Percentiles rank a stretch among this genome's conserved stretches.
Conservation (phyloP, 2,329 filamentous ascomycete species). For the Orbilia ellipsospora region DNA sequence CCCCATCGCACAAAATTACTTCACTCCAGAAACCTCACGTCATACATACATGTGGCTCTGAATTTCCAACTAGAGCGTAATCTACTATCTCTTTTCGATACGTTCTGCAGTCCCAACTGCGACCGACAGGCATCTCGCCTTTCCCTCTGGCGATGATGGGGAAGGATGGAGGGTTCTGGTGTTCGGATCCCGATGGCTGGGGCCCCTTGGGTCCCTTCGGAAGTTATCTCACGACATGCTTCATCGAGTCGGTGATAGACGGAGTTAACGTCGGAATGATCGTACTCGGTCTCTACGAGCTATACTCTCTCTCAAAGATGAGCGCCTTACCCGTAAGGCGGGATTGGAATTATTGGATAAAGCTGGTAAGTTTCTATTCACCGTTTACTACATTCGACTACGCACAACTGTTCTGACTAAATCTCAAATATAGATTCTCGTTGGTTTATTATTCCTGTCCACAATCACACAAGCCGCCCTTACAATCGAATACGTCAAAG, state of each 20-base stretch:
- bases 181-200: slow-evolving; percentile 72
- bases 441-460: slow-evolving; percentile 69
- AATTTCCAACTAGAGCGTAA: neutral
- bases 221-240: slow-evolving; percentile 97
- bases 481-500: slow-evolving; percentile 76
- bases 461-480: slow-evolving; percentile 75
- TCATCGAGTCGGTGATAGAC: slow-evolving; percentile 90
- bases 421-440: slow-evolving; percentile 43
- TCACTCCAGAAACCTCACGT: neutral
- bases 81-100: slow-evolving; percentile 9
- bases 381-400: neutral
- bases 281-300: slow-evolving; percentile 77
- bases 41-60: slow-evolving; percentile 13
- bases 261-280: slow-evolving; percentile 82
- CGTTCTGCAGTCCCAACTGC: slow-evolving; percentile 10
- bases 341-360: slow-evolving; percentile 92
- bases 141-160: slow-evolving; percentile 52
- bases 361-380: slow-evolving; percentile 73
- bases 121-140: slow-evolving; percentile 29
- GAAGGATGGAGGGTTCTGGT: slow-evolving; percentile 54
- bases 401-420: neutral
- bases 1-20: slow-evolving; percentile 1
- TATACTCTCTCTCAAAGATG: slow-evolving; percentile 82
- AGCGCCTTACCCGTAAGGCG: slow-evolving; percentile 75
- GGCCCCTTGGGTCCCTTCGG: slow-evolving; percentile 83